A percentile compares a stretch with the other conserved stretches of the same genome.
These are phyloP conservation scores for Closterium sp. DNA, from an alignment of 139 green algal species.

Conservation along the genomic window DNA sequence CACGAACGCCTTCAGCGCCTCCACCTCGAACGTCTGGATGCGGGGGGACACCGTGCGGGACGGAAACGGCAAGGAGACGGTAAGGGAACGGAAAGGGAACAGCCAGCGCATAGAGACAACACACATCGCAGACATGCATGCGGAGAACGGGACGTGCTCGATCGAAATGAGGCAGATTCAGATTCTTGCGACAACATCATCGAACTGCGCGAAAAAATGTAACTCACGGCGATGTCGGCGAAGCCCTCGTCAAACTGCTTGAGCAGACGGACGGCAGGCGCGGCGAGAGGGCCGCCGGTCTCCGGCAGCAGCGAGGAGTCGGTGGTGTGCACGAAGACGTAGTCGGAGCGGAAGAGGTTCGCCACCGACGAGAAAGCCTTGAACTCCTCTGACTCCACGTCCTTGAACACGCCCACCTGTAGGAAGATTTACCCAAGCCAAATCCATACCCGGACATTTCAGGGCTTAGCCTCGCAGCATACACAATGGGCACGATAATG, in stretches of 20 bases:
- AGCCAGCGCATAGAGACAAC: neutral
- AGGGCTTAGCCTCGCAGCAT: too few species aligned
- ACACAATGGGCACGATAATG: too few species aligned
- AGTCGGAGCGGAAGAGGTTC: constrained; percentile 21
- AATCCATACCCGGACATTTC: too few species aligned
- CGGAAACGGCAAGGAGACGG: too few species aligned
- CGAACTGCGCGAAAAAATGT: neutral
- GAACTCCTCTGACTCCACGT: constrained; percentile 18
- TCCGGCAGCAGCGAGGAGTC: constrained; percentile 30
- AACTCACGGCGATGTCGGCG: constrained; percentile 28
- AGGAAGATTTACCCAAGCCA: too few species aligned
- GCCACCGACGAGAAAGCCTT: constrained; percentile 25
- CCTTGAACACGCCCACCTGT: constrained; percentile 27
- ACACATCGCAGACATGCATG: too few species aligned
- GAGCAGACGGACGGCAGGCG: constrained; percentile 38
- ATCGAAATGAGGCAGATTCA: neutral
- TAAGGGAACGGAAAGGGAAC: too few species aligned
- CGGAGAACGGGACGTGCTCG: neutral
- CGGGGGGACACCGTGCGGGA: too few species aligned
- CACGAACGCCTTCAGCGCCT: neutral
- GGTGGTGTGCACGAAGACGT: constrained; percentile 24
- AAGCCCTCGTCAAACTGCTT: constrained; percentile 52
- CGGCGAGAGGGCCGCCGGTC: too few species aligned
- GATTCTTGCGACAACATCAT: neutral
- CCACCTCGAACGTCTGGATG: constrained; percentile 1